Percentiles rank a stretch among this genome's conserved stretches.
Conservation (phyloP, 768 basidiomycete species). For the Rhodotorula toruloides region DNA sequence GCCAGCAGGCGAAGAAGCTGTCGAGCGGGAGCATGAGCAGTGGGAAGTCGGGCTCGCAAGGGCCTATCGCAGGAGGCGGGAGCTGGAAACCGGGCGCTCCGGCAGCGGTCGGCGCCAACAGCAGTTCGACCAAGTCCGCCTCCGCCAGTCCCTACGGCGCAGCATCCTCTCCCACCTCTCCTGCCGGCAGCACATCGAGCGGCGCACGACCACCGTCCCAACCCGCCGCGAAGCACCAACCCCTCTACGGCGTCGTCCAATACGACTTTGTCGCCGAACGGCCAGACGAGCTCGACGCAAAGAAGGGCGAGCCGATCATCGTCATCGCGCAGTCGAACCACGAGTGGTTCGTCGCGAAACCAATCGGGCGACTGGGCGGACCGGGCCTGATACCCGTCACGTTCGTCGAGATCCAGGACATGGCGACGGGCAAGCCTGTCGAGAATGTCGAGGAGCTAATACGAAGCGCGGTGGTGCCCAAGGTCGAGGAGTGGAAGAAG, state of each 20-base stretch:
- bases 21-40: conserved; percentile 13
- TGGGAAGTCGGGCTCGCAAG: conserved; percentile 7
- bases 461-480: conserved; percentile 79
- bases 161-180: conserved; percentile 32
- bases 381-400: conserved; percentile 95
- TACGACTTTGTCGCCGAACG: conserved; percentile 96
- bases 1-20: conserved; percentile 8
- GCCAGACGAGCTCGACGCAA: conserved; percentile 91
- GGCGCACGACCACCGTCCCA: conserved; percentile 36
- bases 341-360: conserved; percentile 99
- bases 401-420: conserved; percentile 94
- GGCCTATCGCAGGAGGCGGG: conserved; percentile 4
- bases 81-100: conserved; percentile 8
- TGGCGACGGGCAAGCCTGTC: conserved; percentile 72
- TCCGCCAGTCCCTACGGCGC: not conserved
- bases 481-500: conserved; percentile 98
- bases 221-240: conserved; percentile 49
- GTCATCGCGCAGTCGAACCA: conserved; percentile 99
- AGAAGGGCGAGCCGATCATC: conserved; percentile 85
- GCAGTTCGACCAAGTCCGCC: not conserved
- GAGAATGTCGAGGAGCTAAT: conserved; percentile 69
- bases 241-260: conserved; percentile 88
- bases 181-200: conserved; percentile 23
- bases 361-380: conserved; percentile 87
- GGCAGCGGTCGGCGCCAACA: not conserved